A percentile compares a stretch with the other conserved stretches of the same genome.
phyloP scores from a whole-genome alignment of 352 stramenopile genomes.

The Globisporangium cystogenes region DNA sequence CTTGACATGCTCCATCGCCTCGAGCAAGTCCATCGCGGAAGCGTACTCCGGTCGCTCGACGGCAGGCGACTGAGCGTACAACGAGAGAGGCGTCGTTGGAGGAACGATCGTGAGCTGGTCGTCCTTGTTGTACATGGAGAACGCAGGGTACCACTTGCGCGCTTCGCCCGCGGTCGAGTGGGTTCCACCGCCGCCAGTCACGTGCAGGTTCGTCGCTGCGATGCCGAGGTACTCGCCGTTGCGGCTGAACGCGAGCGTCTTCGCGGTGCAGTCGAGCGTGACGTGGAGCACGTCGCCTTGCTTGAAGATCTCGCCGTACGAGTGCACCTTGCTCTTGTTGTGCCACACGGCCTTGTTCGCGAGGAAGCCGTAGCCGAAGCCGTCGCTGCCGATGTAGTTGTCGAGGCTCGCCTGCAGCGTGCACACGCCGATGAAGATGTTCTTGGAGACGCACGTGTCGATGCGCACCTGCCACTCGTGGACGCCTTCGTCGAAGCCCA shows the following conservation, averaged over 20 bases:
- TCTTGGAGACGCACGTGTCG: conserved; percentile 87
- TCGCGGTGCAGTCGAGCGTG: conserved; percentile 73
- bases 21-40: conserved; percentile 31
- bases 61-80: conserved; percentile 4
- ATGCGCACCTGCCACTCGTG: conserved; percentile 87
- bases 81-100: conserved; percentile 9
- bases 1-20: conserved; percentile 22
- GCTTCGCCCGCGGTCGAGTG: conserved; percentile 4
- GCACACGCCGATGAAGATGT: conserved; percentile 89
- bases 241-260: conserved; percentile 78
- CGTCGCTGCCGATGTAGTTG: conserved; percentile 89
- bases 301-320: conserved; percentile 90
- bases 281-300: conserved; percentile 86
- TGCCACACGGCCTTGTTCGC: conserved; percentile 91
- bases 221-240: conserved; percentile 86
- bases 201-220: conserved; percentile 65
- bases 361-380: conserved; percentile 86
- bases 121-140: conserved; percentile 92
- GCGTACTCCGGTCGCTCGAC: conserved; percentile 22
- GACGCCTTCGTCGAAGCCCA: conserved; percentile 70
- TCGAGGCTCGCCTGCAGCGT: conserved; percentile 64
- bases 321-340: conserved; percentile 87
- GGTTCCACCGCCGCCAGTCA: conserved; percentile 6
- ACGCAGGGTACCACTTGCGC: conserved; percentile 81
- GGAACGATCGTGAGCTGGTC: conserved; percentile 78